A percentile compares a stretch with the other conserved stretches of the same genome.
These are phyloP conservation scores for Carallia pectinifolia DNA, from an alignment of 345 rosid species.

Conservation along the genomic window DNA sequence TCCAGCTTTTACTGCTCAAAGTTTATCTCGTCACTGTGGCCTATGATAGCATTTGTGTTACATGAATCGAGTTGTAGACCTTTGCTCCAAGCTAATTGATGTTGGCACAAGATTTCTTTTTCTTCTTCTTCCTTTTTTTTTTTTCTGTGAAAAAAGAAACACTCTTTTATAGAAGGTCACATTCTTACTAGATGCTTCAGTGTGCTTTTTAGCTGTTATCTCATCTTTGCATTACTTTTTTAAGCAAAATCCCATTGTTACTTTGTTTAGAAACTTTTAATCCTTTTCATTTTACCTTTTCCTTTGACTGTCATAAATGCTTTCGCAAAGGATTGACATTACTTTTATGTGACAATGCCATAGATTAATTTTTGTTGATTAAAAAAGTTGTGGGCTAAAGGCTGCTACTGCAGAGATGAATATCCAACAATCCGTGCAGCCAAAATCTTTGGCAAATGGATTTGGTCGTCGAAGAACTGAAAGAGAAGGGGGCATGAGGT, in stretches of 20 bases:
- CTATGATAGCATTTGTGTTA: no score
- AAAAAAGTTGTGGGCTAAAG: not conserved
- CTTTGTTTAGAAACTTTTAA: not conserved
- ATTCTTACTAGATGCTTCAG: not conserved
- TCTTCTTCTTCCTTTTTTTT: no score
- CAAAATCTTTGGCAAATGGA: conserved; percentile 64
- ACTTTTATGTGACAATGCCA: not conserved
- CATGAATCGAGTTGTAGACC: no score
- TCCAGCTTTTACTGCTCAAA: no score
- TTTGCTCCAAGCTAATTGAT: not conserved
- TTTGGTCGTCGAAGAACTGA: conserved; percentile 57
- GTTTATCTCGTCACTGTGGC: no score
- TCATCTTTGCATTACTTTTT: not conserved
- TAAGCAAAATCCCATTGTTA: no score
- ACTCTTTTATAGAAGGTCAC: not conserved
- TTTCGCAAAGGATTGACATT: not conserved
- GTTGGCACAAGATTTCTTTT: not conserved
- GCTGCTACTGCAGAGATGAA: conserved; percentile 28
- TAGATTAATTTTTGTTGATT: not conserved
- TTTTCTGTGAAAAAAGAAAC: no score
- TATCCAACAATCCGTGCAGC: conserved; percentile 48
- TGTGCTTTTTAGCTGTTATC: not conserved
- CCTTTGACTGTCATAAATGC: not conserved
- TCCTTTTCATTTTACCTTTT: not conserved
- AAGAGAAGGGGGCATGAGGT: conserved; percentile 52